Conservation (phyloP, 2,329 filamentous ascomycete species). For the Fusarium coffeatum region DNA sequence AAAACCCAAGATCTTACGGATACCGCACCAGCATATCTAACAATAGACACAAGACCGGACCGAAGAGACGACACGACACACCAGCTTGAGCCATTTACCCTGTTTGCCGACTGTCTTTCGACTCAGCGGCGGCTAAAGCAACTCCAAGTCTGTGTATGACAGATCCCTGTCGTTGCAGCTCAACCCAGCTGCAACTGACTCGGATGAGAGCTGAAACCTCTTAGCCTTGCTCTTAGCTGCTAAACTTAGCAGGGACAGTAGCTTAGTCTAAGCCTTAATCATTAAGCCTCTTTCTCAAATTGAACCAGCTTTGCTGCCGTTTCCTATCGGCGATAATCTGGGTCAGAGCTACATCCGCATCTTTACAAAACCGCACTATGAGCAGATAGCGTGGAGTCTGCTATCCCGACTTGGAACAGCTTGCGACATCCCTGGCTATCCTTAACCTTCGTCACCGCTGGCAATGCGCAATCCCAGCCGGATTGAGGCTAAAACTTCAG, state of each 20-base stretch:
- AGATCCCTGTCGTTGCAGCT: conserved; percentile 32
- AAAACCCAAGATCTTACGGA: conserved; percentile 8
- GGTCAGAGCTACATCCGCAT: conserved; percentile 18
- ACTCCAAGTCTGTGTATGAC: conserved; percentile 40
- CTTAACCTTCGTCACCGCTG: conserved; percentile 33
- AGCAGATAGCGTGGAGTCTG: conserved; percentile 41
- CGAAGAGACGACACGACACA: conserved; percentile 18
- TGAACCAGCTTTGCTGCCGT: conserved; percentile 4
- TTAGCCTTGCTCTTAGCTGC: conserved; percentile 31
- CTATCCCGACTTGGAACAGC: conserved; percentile 41
- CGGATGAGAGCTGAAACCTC: conserved; percentile 43
- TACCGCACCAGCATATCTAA: conserved; percentile 13
- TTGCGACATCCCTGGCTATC: conserved; percentile 32
- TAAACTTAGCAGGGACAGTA: background rate
- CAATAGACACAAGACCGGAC: conserved; percentile 27
- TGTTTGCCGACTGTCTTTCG: conserved; percentile 12
- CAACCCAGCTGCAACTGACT: conserved; percentile 18
- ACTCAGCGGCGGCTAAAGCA: conserved; percentile 35
- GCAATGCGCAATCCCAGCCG: conserved; percentile 20
- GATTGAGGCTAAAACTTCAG: conserved; percentile 30
- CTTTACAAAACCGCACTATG: conserved; percentile 21
- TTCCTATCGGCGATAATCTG: conserved; percentile 8
- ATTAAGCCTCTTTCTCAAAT: conserved; percentile 29
- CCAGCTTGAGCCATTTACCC: conserved; percentile 31
- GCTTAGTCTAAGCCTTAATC: conserved; percentile 12